Evolutionary conservation across 2,329 filamentous ascomycete species (phyloP), one percentile per base, ranked within the genome.

Genomic region (Zymoseptoria pseudotritici): DNA sequence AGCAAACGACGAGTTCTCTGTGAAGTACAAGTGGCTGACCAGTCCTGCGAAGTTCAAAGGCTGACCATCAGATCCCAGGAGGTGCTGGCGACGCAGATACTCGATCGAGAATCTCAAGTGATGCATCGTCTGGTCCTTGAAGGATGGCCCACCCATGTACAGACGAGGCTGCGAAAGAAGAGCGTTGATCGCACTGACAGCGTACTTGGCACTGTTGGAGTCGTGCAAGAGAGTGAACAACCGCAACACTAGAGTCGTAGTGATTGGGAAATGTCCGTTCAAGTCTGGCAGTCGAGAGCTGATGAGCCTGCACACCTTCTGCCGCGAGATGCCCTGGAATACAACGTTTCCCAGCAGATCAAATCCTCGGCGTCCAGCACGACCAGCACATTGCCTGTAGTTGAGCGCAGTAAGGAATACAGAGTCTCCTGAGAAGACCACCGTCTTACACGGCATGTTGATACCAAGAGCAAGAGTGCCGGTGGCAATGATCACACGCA

Each of bases 361-460:
- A 63, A 93, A 93, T 1, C 89, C 89, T 76, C 89, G 83, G 73
- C 89, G 86, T 65, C 89, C 89, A 31, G 89, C 87, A 79, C 89
- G 86, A 73, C 90, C 89, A 59, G 88, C 84, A 7, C 84, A 87
- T 71, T 93, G 89, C 8, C 87, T 83, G 72, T 88, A 93, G 70
- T 90, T 90, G 56, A 92, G 81, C 0, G 88, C 83, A 0, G 87
- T 90, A 51, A 93, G 75, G 69, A 83, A 91, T 2, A 89, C 79
- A 0, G 86, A 89, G 70, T 92, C 88, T 0, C 87, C 88, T 17
- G 80, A 81, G 71, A 93, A 93, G 1, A 91, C 83, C 0, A 91
- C 88, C 0, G 89, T 93, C 71, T 89, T 90, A 71, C 88, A 92
- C 9, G 89, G 89, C 86, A 90, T 90, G 65, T 90, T 93, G 76